A percentile compares a stretch with the other conserved stretches of the same genome.
phyloP scores from a whole-genome alignment of 139 green algal species.

The Micractinium conductrix region DNA sequence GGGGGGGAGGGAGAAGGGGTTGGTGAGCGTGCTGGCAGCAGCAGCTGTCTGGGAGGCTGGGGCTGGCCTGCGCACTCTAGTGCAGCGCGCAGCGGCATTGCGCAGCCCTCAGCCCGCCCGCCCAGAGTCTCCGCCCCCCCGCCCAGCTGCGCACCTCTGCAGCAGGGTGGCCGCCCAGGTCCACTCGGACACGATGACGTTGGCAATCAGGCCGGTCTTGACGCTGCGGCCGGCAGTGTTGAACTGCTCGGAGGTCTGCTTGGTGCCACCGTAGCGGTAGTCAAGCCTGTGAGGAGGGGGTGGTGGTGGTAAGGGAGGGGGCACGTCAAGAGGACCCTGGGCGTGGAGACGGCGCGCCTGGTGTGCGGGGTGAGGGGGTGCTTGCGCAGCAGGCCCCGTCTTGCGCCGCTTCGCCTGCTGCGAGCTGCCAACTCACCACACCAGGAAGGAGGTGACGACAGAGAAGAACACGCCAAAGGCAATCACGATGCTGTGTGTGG shows the following conservation, averaged over 20 bases:
- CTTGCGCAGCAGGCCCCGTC: too few relatives aligned
- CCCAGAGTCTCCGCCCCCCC: too few relatives aligned
- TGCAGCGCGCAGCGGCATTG: neutral
- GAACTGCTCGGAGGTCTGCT: constrained; percentile 55
- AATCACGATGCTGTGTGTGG: constrained; percentile 13
- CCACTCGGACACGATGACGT: constrained; percentile 55
- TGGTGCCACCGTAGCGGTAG: constrained; percentile 34
- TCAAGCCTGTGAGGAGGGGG: too few relatives aligned
- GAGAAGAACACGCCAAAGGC: constrained; percentile 33
- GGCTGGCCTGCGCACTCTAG: neutral
- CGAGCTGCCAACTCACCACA: too few relatives aligned
- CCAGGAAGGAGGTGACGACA: constrained; percentile 23
- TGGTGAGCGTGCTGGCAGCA: neutral
- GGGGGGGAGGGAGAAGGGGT: neutral
- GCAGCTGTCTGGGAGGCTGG: neutral
- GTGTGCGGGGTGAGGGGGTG: too few relatives aligned
- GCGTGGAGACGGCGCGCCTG: too few relatives aligned
- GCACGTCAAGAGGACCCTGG: too few relatives aligned
- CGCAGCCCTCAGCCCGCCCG: neutral
- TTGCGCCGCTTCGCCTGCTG: too few relatives aligned
- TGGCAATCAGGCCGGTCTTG: constrained; percentile 59
- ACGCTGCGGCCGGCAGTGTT: constrained; percentile 57
- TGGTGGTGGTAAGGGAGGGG: too few relatives aligned
- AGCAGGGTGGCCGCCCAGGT: constrained; percentile 72
- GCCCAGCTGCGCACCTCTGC: constrained; percentile 40